A percentile compares a stretch with the other conserved stretches of the same genome.
Conservation (phyloP, 2,329 filamentous ascomycete genomes). For the Torrubiella hemipterigena region DNA sequence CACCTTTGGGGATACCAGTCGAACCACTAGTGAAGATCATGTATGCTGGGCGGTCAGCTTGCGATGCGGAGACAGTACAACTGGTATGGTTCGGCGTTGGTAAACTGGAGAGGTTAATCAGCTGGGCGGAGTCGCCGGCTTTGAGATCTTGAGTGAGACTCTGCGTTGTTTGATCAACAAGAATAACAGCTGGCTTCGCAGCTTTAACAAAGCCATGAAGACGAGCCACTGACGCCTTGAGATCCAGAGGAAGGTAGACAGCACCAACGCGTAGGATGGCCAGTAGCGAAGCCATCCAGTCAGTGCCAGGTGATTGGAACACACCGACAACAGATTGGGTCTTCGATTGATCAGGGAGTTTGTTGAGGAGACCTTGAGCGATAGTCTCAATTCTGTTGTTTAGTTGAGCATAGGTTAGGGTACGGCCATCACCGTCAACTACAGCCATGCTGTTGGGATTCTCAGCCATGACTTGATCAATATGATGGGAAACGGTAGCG, state of each 20-base stretch:
- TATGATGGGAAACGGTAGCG: neutral
- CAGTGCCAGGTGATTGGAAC: neutral
- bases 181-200: neutral
- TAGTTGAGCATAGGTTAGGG: neutral
- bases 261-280: conserved; percentile 1
- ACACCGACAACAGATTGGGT: neutral
- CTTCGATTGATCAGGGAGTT: neutral
- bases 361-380: neutral
- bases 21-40: neutral
- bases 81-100: too few species aligned
- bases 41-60: neutral
- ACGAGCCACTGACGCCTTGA: neutral
- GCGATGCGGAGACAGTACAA: neutral
- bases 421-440: neutral
- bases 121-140: neutral
- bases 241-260: conserved; percentile 1
- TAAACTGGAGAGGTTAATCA: neutral
- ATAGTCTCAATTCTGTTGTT: neutral
- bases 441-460: neutral
- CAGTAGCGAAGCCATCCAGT: conserved; percentile 3
- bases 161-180: neutral
- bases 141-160: neutral
- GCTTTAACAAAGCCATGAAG: neutral
- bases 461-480: neutral
- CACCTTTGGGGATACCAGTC: neutral